Base-by-base conservation (phyloP, 2,329 filamentous ascomycete genomes). In the Rhynchosporium secalis region DNA sequence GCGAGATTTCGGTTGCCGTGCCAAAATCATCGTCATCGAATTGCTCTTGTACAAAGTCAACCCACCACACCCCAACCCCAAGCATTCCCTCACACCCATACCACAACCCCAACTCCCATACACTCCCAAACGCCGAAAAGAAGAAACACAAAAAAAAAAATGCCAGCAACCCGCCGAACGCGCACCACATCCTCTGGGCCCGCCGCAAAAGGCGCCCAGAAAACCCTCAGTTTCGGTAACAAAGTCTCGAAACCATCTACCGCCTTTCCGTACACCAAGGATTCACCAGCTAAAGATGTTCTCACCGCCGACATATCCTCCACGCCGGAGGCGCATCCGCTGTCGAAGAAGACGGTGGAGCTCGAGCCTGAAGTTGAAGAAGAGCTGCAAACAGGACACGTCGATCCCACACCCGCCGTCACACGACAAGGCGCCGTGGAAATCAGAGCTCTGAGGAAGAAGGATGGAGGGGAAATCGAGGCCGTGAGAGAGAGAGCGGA, bases 181-280 rank as follows among this genome's bases (percentile, higher is more conserved):
- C 78, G 77, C 65, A 74, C 69, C 36, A 69, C 72, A 49, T 72
- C 76, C 40, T 73, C 77, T 55, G 69, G 76, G 33, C 73, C 77
- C 55, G 69, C 75, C 62, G 71, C 78, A 46, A 71, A 78, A 64
- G 74, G 78, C 67, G 69, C 75, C 51, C 75, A 77, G 61, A 84
- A 87, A 74, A 87, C 82, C n/a, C 82, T 89, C 68, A 83, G 85
- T 45, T 89, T 89, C 77, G 78, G 79, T 43, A 78, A 77, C 66
- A 80, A 80, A 75, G 79, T 88, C 68, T 86, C 84, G 60, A 89
- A 89, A 74, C 77, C 78, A 46, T n/a, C 52, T 12, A 28, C 46
- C 9, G 56, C 31, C 8, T 6, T 48, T 1, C 56, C 43, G 7
- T 40, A 58, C 13, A 20, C 20, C 29, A 38, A 48, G 10, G 43